Evolutionary conservation across 2,329 filamentous ascomycete species (phyloP), one percentile per base, ranked within the genome.

Genomic region (Fusarium sarcochroum): DNA sequence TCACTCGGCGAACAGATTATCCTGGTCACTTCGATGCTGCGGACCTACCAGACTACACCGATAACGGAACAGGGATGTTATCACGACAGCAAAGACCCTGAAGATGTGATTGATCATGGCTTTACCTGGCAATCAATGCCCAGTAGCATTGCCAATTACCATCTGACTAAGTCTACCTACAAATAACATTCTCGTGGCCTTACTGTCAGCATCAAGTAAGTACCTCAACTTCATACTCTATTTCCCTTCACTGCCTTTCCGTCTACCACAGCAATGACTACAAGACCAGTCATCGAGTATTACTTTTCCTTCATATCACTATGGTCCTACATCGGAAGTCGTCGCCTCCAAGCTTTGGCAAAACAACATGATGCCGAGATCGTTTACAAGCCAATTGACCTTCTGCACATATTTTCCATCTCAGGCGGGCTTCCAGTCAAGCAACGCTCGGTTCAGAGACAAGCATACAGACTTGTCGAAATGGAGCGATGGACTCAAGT

Each of bases 261-360:
- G 4, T 7, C 15, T 4, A 2, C 15, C 6, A 7, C 32, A 15
- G 13, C n/a, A 35, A 35, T 54, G 50, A 20, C 40, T 20, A 27
- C 21, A 14, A 62, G 60, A 44, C 68, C 69, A 15, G 66, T 72
- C 8, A 71, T 72, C 17, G 68, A 71, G 20, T 72, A 71, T 54
- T 76, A 75, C 50, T 77, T 77, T 58, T 76, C 74, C 34, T 76
- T 76, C 64, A 73, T 77, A 38, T 77, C 75, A 2, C 67, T 76
- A 18, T 76, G 74, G 75, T 76, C 75, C 23, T 45, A 45, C 52
- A 68, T 76, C 48, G 75, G 74, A 46, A 77, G 75, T 42, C 70
- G 66, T 3, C 73, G 68, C 17, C 63, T 77, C 15, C 68, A 77
- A 52, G 56, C 77, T 5, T 15, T 35, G 15, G 34, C 34, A 15